These are phyloP conservation scores for Boletus sensibilis DNA, from an alignment of 768 basidiomycete species.

Conservation along the genomic window DNA sequence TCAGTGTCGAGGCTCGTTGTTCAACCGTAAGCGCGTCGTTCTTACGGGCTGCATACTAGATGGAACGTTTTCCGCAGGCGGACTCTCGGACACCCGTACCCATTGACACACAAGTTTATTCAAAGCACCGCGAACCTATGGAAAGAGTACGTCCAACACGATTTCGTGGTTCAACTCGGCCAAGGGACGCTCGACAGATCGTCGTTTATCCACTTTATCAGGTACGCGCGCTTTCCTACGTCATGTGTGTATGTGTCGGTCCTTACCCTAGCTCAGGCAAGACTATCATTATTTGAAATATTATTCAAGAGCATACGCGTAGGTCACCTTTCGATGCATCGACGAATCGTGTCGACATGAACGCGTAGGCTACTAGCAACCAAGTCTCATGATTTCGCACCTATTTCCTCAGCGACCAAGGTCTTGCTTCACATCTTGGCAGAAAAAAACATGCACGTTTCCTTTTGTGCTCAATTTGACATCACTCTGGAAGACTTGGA, in stretches of 20 bases:
- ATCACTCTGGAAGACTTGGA: constrained; percentile 61
- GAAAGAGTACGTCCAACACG: constrained; percentile 78
- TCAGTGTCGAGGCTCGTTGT: constrained; percentile 48
- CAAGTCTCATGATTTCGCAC: constrained; percentile 65
- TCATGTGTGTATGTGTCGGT: neutral
- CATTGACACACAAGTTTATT: constrained; percentile 66
- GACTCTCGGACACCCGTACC: constrained; percentile 59
- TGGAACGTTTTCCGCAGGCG: constrained; percentile 40
- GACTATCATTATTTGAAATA: constrained; percentile 82
- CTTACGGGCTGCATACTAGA: neutral
- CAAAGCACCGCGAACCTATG: constrained; percentile 53
- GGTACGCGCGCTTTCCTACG: constrained; percentile 42
- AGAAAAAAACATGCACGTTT: constrained; percentile 71
- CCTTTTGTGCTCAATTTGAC: constrained; percentile 71
- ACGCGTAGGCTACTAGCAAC: constrained; percentile 63
- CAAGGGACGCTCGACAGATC: constrained; percentile 62
- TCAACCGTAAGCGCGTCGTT: constrained; percentile 48
- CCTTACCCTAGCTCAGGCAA: constrained; percentile 47
- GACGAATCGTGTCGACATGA: neutral
- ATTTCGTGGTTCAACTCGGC: constrained; percentile 77
- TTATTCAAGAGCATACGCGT: constrained; percentile 82
- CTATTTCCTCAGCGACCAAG: constrained; percentile 60
- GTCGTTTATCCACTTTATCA: constrained; percentile 83
- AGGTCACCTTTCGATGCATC: constrained; percentile 14
- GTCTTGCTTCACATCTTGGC: constrained; percentile 62